These are phyloP conservation scores for Luzula sylvatica DNA, from an alignment of 176 grass and related monocot species.

Conservation along the genomic window DNA sequence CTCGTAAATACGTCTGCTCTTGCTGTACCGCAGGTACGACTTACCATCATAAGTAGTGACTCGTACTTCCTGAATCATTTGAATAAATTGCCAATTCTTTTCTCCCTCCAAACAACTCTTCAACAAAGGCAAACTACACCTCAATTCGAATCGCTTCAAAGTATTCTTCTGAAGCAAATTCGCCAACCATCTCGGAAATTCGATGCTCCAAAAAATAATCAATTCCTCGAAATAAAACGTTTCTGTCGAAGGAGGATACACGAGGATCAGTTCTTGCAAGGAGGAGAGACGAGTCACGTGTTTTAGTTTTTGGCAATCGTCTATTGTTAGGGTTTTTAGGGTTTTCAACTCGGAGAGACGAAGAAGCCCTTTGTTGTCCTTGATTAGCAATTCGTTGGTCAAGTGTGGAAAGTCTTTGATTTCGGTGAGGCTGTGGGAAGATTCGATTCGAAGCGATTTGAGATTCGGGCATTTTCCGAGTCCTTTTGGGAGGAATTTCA, in stretches of 20 bases:
- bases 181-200: conserved; percentile 60
- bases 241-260: conserved; percentile 53
- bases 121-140: conserved; percentile 46
- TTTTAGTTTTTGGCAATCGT: conserved; percentile 58
- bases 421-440: conserved; percentile 43
- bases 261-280: conserved; percentile 39
- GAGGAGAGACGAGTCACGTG: conserved; percentile 42
- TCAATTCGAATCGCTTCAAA: conserved; percentile 42
- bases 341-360: conserved; percentile 38
- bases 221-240: conserved; percentile 75
- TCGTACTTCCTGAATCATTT: conserved; percentile 57
- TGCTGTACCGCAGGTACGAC: conserved; percentile 58
- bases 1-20: conserved; percentile 33
- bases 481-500: conserved; percentile 68
- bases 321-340: conserved; percentile 31
- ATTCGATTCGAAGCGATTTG: conserved; percentile 34
- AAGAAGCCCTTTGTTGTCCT: conserved; percentile 45
- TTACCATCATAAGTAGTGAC: conserved; percentile 40
- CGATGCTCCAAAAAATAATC: conserved; percentile 62
- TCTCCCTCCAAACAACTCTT: conserved; percentile 57
- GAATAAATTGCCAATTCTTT: conserved; percentile 65
- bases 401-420: conserved; percentile 49
- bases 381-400: conserved; percentile 38
- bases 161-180: conserved; percentile 37
- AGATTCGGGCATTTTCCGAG: conserved; percentile 21